A percentile compares a stretch with the other conserved stretches of the same genome.
These are phyloP conservation scores for Avena sativa DNA, from an alignment of 176 grass and related monocot species.

Conservation along the genomic window DNA sequence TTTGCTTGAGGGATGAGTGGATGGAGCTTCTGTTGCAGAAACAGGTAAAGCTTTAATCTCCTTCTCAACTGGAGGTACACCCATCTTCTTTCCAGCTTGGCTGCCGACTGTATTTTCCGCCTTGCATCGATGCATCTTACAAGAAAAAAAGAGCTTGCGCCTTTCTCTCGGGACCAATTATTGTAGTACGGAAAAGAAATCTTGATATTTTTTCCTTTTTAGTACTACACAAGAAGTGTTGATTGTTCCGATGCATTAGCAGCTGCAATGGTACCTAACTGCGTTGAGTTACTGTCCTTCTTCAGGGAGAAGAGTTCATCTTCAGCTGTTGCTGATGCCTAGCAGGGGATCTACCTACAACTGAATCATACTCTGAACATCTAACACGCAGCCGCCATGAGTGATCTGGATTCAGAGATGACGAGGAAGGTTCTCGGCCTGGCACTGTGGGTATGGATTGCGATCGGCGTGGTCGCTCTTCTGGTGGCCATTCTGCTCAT, in stretches of 20 bases:
- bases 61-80: conserved; percentile 24
- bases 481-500: conserved; percentile 80
- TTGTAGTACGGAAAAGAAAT: conserved; percentile 17
- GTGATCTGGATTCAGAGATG: conserved; percentile 60
- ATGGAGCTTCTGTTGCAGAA: conserved; percentile 46
- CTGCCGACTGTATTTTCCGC: not conserved
- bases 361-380: conserved; percentile 25
- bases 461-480: conserved; percentile 70
- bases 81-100: not conserved
- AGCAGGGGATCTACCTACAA: conserved; percentile 27
- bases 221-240: not conserved
- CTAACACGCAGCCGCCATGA: conserved; percentile 42
- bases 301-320: conserved; percentile 43
- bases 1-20: conserved; percentile 50
- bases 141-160: not conserved
- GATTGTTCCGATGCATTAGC: not conserved
- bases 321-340: conserved; percentile 40
- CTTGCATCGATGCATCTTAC: conserved; percentile 12
- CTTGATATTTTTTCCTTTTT: not conserved
- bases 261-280: not conserved
- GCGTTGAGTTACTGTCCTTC: not conserved
- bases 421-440: conserved; percentile 73
- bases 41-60: conserved; percentile 44
- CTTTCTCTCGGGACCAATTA: conserved; percentile 29
- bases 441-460: conserved; percentile 85